phyloP scores from a whole-genome alignment of 1,284 basidiomycete genomes.

The Cutaneotrichosporon daszewskae region DNA sequence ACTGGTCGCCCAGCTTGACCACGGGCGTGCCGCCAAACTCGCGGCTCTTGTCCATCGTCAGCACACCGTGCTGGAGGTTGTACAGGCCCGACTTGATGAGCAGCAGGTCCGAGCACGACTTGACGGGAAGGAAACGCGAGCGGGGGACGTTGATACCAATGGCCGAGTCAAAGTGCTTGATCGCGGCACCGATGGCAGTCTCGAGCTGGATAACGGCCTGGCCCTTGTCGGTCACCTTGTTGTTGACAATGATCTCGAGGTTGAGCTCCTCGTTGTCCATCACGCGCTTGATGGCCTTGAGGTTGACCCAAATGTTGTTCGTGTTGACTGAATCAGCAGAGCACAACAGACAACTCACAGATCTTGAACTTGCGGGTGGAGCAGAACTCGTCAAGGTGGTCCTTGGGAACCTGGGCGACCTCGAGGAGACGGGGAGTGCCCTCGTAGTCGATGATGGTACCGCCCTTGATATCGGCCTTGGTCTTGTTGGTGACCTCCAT shows the following conservation, averaged over 20 bases:
- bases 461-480: constrained; percentile 99
- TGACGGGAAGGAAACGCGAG: constrained; percentile 88
- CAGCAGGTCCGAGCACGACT: constrained; percentile 80
- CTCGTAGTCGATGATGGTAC: constrained; percentile 95
- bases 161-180: constrained; percentile 63
- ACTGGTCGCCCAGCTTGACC: constrained; percentile 84
- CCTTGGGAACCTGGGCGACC: constrained; percentile 96
- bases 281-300: constrained; percentile 85
- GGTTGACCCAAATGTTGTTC: constrained; percentile 86
- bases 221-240: constrained; percentile 80
- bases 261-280: constrained; percentile 79
- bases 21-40: constrained; percentile 94
- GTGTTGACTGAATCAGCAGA: no score
- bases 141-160: constrained; percentile 98
- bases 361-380: constrained; percentile 73
- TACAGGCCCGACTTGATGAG: constrained; percentile 98
- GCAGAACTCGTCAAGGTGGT: constrained; percentile 99
- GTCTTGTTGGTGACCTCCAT: constrained; percentile 99
- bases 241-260: constrained; percentile 85
- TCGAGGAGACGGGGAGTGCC: constrained; percentile 87
- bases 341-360: constrained; percentile 19
- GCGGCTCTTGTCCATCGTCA: constrained; percentile 81
- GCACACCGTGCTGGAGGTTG: constrained; percentile 86
- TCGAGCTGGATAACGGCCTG: constrained; percentile 87
- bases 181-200: constrained; percentile 91